Evolutionary conservation across 306 rosid species (phyloP).

Genomic region (Fragaria ananassa): DNA sequence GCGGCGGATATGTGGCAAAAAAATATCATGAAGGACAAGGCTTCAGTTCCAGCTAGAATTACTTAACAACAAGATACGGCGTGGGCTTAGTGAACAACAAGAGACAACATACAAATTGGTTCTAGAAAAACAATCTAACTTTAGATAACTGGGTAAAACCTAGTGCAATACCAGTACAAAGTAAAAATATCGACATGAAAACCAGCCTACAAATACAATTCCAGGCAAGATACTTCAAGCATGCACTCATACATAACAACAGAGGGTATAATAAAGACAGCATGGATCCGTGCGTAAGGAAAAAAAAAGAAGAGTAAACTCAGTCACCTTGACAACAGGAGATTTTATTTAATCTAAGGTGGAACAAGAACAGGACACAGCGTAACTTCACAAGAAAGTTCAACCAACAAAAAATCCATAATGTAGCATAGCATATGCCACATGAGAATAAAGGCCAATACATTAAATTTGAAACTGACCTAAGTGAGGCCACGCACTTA

Average conservation of each 20-base stretch:
- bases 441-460: conserved; percentile 58
- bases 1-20: no score
- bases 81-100: neutral
- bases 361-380: conserved; percentile 33
- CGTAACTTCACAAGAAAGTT: conserved; percentile 45
- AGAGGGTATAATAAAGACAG: conserved; percentile 16
- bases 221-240: conserved; percentile 11
- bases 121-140: neutral
- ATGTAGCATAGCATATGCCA: conserved; percentile 62
- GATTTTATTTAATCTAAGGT: conserved; percentile 20
- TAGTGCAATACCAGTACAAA: neutral
- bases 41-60: neutral
- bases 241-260: neutral
- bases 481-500: conserved; percentile 80
- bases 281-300: conserved; percentile 23
- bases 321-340: conserved; percentile 16
- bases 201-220: conserved; percentile 25
- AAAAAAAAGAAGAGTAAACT: conserved; percentile 4
- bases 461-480: conserved; percentile 84
- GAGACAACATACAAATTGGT: neutral
- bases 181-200: neutral
- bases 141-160: neutral
- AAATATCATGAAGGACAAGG: neutral
- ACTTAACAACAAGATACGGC: neutral
- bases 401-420: conserved; percentile 41